Conservation (phyloP, 345 rosid genomes). For the Mallotus nudiflorus region DNA sequence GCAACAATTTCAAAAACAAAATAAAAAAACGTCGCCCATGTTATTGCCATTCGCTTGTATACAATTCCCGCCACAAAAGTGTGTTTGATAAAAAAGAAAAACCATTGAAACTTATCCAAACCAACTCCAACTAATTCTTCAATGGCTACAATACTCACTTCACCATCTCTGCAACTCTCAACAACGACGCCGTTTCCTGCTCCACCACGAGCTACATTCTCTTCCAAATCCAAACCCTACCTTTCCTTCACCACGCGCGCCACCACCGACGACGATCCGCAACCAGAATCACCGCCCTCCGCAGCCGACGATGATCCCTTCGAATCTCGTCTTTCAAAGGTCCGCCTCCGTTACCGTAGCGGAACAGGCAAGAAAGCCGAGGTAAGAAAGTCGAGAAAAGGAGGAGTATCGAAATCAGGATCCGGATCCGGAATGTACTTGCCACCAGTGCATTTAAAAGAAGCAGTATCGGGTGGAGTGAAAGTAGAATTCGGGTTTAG, state of each 20-base stretch:
- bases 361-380: conserved; percentile 92
- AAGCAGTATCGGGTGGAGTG: conserved; percentile 61
- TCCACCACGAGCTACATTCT: conserved; percentile 19
- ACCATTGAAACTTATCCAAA: too few species aligned
- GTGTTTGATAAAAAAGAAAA: neutral
- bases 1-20: neutral
- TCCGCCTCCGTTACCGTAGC: conserved; percentile 64
- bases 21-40: neutral
- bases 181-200: conserved; percentile 29
- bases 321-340: conserved; percentile 68
- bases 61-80: conserved; percentile 18
- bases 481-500: conserved; percentile 85
- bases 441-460: conserved; percentile 75
- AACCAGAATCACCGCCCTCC: conserved; percentile 32
- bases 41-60: neutral
- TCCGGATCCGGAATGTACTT: conserved; percentile 47
- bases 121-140: neutral
- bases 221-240: conserved; percentile 21
- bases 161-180: conserved; percentile 41
- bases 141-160: conserved; percentile 43
- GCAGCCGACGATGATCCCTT: conserved; percentile 37
- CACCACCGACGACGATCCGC: conserved; percentile 38
- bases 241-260: conserved; percentile 42
- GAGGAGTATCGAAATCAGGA: conserved; percentile 33
- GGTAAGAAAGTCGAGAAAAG: conserved; percentile 64